These are phyloP conservation scores for Bipolaris oryzae DNA, from an alignment of 2,329 filamentous ascomycete genomes.

Conservation along the genomic window DNA sequence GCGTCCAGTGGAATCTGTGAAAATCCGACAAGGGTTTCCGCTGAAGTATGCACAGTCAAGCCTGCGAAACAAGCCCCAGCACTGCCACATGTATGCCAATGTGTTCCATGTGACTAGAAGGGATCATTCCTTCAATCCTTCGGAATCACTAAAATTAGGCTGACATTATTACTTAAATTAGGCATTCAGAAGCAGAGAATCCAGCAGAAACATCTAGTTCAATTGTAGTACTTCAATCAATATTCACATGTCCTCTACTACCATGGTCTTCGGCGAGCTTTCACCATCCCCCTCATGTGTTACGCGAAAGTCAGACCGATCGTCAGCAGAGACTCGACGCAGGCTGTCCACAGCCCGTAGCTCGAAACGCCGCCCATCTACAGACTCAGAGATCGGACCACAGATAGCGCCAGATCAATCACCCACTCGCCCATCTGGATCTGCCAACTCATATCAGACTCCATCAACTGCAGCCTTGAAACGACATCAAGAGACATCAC, in stretches of 20 bases:
- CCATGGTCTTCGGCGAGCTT: background rate
- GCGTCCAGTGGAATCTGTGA: background rate
- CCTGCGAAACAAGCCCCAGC: constrained; percentile 6
- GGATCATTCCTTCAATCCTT: constrained; percentile 1
- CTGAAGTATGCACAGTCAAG: background rate
- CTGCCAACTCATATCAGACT: no score
- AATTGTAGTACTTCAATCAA: background rate
- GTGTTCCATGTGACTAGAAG: constrained; percentile 3
- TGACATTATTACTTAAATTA: background rate
- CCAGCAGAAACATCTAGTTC: background rate
- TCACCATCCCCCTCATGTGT: background rate
- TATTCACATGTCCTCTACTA: background rate
- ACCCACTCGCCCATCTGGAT: background rate
- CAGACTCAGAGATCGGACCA: background rate
- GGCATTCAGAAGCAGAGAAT: background rate
- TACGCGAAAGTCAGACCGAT: background rate
- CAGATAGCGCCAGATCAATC: background rate
- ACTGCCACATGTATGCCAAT: constrained; percentile 15
- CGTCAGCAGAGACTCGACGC: background rate
- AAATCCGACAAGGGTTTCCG: background rate
- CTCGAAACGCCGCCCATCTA: background rate
- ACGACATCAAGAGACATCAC: no score
- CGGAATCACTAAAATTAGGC: background rate
- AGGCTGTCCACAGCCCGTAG: background rate
- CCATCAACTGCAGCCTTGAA: no score